Evolutionary conservation across 176 grass and related monocot species (phyloP).

Genomic region (Oryza brachyantha): DNA sequence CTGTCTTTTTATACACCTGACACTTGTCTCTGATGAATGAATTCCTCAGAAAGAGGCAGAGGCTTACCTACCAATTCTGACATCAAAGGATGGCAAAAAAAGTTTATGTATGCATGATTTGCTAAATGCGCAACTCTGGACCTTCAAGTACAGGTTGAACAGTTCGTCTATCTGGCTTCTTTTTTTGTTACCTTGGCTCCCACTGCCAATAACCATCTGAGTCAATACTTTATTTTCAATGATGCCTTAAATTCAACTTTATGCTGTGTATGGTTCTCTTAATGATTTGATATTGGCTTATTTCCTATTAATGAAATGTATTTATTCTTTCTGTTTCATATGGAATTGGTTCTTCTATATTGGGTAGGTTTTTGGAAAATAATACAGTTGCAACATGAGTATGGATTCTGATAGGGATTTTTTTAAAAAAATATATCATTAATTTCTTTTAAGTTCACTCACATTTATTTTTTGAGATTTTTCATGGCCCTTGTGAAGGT

Average conservation of each 20-base stretch:
- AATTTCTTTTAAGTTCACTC: neutral
- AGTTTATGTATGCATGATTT: conserved; percentile 79
- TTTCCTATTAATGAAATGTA: conserved; percentile 5
- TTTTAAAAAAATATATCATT: neutral
- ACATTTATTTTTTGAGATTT: neutral
- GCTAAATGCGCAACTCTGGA: conserved; percentile 65
- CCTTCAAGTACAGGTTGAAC: conserved; percentile 82
- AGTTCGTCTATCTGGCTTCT: neutral
- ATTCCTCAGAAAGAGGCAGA: conserved; percentile 82
- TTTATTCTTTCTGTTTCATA: neutral
- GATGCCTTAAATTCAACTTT: neutral
- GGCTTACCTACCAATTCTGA: conserved; percentile 63
- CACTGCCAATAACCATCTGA: neutral
- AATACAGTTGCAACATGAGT: neutral
- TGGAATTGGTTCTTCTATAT: neutral
- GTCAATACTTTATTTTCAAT: conserved; percentile 1
- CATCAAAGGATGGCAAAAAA: conserved; percentile 64
- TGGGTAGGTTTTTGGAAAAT: neutral
- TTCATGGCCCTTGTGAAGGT: neutral
- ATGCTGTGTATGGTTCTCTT: neutral
- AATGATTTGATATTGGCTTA: neutral
- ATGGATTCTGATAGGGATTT: neutral
- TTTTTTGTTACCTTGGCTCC: neutral
- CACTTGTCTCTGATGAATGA: conserved; percentile 10
- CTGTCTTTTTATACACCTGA: conserved; percentile 3